These are phyloP conservation scores for Aspergillus fructus DNA, from an alignment of 2,329 filamentous ascomycete species.

Conservation along the genomic window DNA sequence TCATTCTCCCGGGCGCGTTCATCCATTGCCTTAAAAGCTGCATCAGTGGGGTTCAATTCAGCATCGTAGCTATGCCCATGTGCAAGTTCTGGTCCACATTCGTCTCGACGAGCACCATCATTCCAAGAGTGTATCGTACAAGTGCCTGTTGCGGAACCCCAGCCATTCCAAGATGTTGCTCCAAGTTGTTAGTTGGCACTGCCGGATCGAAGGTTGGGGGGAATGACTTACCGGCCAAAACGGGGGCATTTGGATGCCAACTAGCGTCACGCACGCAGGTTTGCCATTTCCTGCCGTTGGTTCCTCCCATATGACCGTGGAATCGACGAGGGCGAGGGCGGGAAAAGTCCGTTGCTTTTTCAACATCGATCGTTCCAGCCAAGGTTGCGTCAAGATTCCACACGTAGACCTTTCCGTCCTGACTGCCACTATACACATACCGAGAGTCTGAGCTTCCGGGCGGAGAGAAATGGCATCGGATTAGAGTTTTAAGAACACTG, in stretches of 20 bases:
- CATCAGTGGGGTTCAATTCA: constrained; percentile 52
- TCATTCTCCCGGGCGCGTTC: neutral
- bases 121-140: constrained; percentile 79
- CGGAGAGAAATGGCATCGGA: constrained; percentile 93
- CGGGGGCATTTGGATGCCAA: constrained; percentile 83
- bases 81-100: constrained; percentile 58
- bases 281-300: constrained; percentile 62
- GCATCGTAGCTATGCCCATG: constrained; percentile 60
- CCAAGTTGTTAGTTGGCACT: constrained; percentile 4
- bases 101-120: constrained; percentile 62
- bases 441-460: constrained; percentile 79
- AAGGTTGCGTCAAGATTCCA: constrained; percentile 92
- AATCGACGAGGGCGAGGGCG: constrained; percentile 56
- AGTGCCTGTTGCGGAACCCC: constrained; percentile 69
- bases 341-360: constrained; percentile 64
- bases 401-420: constrained; percentile 84
- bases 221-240: constrained; percentile 62
- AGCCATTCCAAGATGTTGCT: constrained; percentile 84
- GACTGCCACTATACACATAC: constrained; percentile 90
- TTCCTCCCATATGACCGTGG: constrained; percentile 35
- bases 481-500: constrained; percentile 82
- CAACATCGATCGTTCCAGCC: constrained; percentile 75
- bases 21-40: neutral
- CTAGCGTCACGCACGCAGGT: constrained; percentile 84
- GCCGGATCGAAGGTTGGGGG: neutral